Base-by-base conservation (phyloP, 768 basidiomycete species). In the Saitozyma podzolica region DNA sequence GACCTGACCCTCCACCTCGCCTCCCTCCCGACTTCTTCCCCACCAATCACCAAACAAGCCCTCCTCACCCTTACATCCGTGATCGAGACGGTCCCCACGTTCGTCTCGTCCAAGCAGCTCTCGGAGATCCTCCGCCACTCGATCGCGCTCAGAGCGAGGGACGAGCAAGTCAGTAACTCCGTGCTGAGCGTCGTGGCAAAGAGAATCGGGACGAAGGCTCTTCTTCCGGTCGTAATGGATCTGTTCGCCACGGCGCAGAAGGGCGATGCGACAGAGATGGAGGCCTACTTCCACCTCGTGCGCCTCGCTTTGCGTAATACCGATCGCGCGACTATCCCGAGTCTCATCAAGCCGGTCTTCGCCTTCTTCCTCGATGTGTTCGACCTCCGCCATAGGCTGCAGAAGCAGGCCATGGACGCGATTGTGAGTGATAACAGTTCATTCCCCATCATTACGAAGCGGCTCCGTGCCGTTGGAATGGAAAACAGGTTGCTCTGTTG, bases 351-450 rank as follows among this genome's bases (percentile, higher is more conserved):
- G 10, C 63, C 83, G 3, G 67, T 89, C 42, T 92, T 91, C 81
- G 87, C 87, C 63, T 82, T 90, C 14, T 92, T 93, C 83, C 80
- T 94, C 53, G 86, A 88, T 14, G 87, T 86, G 4, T 87, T 95
- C 66, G 88, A 89, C 65, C 76, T 88, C 1, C 78, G 82, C 50
- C 74, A 73, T 54, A 59, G 80, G 80, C 59, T 75, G 20, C 67
- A 69, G 52, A 40, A 47, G 6, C 63, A 68, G 54, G 49, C 42
- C 10, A 49, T 73, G 50, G 75, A 77, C 60, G 51, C 60, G 37
- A 59, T 61, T 37, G 67, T 65, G 29, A 65, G 76, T 64, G 68
- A 47, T 52, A n/a, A 14, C 29, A 29, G 5, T 29, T 29, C 29
- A 11, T 49, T 58, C 1, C 29, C 45, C 19, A 37, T 48, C 43